Base-by-base conservation (phyloP, 768 basidiomycete genomes). In the Galerina sulciceps region DNA sequence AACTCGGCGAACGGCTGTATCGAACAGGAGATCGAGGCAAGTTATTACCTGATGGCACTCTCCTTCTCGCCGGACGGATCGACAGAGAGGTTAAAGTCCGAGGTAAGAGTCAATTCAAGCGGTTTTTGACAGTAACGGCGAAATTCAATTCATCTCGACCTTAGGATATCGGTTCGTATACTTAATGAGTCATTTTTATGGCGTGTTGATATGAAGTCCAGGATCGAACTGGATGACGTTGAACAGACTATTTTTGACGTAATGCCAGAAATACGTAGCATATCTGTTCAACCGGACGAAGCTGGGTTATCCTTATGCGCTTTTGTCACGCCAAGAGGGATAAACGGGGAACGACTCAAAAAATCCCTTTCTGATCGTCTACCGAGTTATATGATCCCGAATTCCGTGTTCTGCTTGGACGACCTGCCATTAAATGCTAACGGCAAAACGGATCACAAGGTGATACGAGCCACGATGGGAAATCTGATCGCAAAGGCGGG, bases 1-100 rank as follows among this genome's bases (percentile, higher is more conserved):
- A 49, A 36, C n/a, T 49, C 13, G 48, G 48, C 35, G 35, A 36
- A 18, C 8, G 48, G 13, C n/a, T 49, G 9, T 49, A 49, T 49
- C 48, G 48, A n/a, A 49, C 48, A 17, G 48, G 48, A 36, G 48
- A 49, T 49, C 31, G 48, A 17, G 48, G 48, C 2, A 49, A 37
- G 17, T 18, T 49, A 31, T 14, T 49, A 17, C 10, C 17, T 49
- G 48, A 49, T 37, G 48, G 48, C 3, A 49, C n/a, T 20, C 34
- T 49, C 15, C n/a, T 36, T 23, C 17, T 49, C 4, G 6, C 36
- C 1, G 48, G 48, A 18, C 48, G 48, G 6, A 49, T 49, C 10
- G 48, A 49, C 35, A 26, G 48, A 18, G 48, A 49, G 22, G 48
- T 49, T n/a, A 49, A 49, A 37, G 3, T 49, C 3, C 34, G 48